These are phyloP conservation scores for Globisporangium yorkense DNA, from an alignment of 352 stramenopile genomes.

Conservation along the genomic window DNA sequence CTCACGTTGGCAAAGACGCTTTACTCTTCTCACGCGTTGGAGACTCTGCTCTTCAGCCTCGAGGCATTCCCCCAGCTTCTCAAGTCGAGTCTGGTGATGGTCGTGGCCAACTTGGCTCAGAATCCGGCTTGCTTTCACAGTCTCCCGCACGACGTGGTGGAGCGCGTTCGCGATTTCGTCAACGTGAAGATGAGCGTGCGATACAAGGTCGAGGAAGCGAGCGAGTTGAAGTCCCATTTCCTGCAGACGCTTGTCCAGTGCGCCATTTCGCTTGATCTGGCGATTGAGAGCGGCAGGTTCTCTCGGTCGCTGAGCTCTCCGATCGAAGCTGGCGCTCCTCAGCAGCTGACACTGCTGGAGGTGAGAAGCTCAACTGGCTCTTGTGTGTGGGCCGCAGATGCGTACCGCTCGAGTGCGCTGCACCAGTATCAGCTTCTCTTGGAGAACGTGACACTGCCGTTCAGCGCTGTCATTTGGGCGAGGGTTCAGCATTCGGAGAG, in stretches of 20 bases:
- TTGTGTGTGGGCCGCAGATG: constrained; percentile 4
- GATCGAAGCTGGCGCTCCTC: not conserved
- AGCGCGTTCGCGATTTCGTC: constrained; percentile 33
- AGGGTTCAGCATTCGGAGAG: not conserved
- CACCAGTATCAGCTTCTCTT: constrained; percentile 16
- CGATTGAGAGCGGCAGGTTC: constrained; percentile 31
- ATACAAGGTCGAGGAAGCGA: constrained; percentile 35
- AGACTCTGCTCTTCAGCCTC: constrained; percentile 29
- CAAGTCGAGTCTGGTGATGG: constrained; percentile 27
- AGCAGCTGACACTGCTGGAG: not conserved
- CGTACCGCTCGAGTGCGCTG: not conserved
- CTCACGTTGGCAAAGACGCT: constrained; percentile 1
- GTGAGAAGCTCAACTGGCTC: not conserved
- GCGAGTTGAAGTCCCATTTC: constrained; percentile 55
- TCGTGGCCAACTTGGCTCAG: constrained; percentile 37
- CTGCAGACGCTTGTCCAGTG: constrained; percentile 58
- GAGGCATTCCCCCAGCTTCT: constrained; percentile 35
- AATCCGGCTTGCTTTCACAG: constrained; percentile 28
- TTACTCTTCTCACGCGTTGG: constrained; percentile 27
- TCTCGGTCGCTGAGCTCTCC: not conserved
- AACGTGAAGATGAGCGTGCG: constrained; percentile 46
- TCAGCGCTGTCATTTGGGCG: constrained; percentile 14
- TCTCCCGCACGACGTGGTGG: constrained; percentile 30
- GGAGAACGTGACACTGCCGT: constrained; percentile 17
- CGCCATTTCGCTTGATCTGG: constrained; percentile 46